Base-by-base conservation (phyloP, 495 filamentous ascomycete genomes). In the Cercophora newfieldiana region DNA sequence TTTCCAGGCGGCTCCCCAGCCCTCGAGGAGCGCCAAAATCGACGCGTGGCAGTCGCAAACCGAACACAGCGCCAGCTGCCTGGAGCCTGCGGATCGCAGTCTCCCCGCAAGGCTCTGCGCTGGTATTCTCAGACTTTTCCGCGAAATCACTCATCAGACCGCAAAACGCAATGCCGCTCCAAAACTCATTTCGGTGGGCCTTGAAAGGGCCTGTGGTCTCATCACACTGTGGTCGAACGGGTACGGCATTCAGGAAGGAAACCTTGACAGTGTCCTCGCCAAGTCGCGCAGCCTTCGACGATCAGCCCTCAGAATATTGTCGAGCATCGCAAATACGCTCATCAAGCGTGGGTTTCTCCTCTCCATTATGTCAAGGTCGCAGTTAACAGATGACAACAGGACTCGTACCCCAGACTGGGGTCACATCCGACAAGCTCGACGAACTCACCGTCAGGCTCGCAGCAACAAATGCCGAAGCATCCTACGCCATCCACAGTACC, bases 211-310 rank as follows among this genome's bases (percentile, higher is more conserved):
- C 55, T 29, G 33, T 22, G 53, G 55, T 22, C 21, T 55, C 21
- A 14, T 65, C 25, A 48, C 53, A 14, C 63, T 65, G 2, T 65
- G 63, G 63, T 65, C 63, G 2, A 55, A 65, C 22, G 63, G 63
- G n/a, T 65, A 51, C 37, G 63, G 63, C 18, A 59, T 65, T 10
- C 19, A 26, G 1, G 26, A 65, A 16, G 63, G 63, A 18, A 4
- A 25, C 26, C 22, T 65, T 1, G 53, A 65, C 30, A 37, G 49
- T 7, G 59, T 66, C 47, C 19, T 49, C 50, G 10, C 12, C 55
- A 30, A 53, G 64, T 59, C 64, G 12, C 31, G 47, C 53, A 37
- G 25, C 28, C 7, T 19, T 22, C 55, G 29, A 56, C 21, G 44
- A 1, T 3, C 19, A 55, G 24, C 26, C 30, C 14, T 57, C 19